A percentile compares a stretch with the other conserved stretches of the same genome.
phyloP scores from a whole-genome alignment of 179 eudicot genomes.

The Heliamphora pulchella region DNA sequence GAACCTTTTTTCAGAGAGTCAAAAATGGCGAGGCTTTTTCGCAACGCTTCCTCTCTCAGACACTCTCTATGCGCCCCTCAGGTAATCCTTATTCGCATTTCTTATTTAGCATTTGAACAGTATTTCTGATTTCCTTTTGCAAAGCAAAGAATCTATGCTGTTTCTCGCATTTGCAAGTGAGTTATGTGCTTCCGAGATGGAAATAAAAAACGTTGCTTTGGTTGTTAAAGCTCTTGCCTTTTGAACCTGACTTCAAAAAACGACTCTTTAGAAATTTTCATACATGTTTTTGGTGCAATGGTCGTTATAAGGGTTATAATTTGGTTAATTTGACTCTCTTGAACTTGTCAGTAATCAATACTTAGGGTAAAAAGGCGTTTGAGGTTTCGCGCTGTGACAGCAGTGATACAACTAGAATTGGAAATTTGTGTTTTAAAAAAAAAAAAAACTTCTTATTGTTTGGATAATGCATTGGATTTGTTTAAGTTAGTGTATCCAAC shows the following conservation, averaged over 20 bases:
- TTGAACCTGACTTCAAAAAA: not conserved
- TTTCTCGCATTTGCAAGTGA: not conserved
- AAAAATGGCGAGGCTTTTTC: conserved; percentile 31
- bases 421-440: too few species aligned
- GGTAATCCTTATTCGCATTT: conserved; percentile 4
- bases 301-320: not conserved
- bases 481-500: not conserved
- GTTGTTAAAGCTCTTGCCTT: not conserved
- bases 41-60: conserved; percentile 22
- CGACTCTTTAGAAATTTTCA: not conserved
- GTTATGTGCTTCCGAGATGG: too few species aligned
- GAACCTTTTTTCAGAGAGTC: not conserved
- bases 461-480: not conserved
- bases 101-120: not conserved
- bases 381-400: not conserved
- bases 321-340: too few species aligned
- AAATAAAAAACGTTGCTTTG: not conserved
- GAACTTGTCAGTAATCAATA: not conserved
- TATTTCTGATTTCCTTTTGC: not conserved
- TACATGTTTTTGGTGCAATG: not conserved
- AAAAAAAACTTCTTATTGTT: not conserved
- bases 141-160: not conserved
- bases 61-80: conserved; percentile 15
- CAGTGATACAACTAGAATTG: not conserved
- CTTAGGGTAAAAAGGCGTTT: not conserved